Evolutionary conservation across 2,329 filamentous ascomycete genomes (phyloP), one percentile per base, ranked within the genome.

Genomic region (Dichotomopilus funicola): DNA sequence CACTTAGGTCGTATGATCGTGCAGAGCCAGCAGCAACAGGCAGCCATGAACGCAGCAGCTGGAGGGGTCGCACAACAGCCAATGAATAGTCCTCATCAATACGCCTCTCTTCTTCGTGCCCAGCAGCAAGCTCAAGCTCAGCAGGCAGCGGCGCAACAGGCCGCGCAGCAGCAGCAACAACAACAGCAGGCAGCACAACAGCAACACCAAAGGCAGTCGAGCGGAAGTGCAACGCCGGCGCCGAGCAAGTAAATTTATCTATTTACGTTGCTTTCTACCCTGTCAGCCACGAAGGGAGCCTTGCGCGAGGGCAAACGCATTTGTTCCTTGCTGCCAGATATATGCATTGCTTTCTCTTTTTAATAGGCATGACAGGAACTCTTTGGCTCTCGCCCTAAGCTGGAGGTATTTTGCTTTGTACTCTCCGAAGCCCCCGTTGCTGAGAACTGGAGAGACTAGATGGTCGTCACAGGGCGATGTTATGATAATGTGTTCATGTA

Each of bases 81-180:
- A 2, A 73, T 79, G 52, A 79, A 76, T 50, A 80, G 77, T 55
- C 80, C 80, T 34, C 79, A 83, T 42, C 80, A 83, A 59, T 83
- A 83, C 63, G 80, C 80, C 1, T 79, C 81, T 54, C 70, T 83
- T 37, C 73, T 83, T 7, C 70, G 80, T 45, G 78, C 80, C 41
- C 80, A 83, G 61, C 80, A 82, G 59, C 78, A 81, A 58, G 72
- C 74, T 34, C 76, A 75, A 56, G 69, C 70, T 11, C 59, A 61
- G 34, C 63, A 64, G 47, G 63, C 56, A 2, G 19, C 19, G 2
- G 57, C 57, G 3, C 57, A 59, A 35, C 57, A 59, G 41, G 54
- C 51, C 9, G 56, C 57, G 1, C 55, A 60, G 36, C 55, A 56
- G 19, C n/a, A 49, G 51, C 4, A 27, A 27, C 19, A 27, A 27